Evolutionary conservation across 2,329 filamentous ascomycete genomes (phyloP).

Genomic region (Exophiala spinifera): DNA sequence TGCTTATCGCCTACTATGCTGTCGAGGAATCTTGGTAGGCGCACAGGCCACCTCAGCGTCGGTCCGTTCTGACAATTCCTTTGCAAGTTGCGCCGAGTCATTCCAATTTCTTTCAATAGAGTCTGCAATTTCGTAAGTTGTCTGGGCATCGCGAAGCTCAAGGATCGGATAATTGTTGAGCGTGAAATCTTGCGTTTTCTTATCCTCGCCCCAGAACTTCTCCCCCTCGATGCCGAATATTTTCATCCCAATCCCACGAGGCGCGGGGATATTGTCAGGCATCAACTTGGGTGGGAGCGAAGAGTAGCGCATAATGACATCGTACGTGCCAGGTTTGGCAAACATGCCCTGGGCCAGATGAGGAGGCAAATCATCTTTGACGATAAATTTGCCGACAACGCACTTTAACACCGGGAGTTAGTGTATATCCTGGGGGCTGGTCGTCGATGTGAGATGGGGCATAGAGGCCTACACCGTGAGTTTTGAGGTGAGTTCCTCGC

Average conservation of each 20-base stretch:
- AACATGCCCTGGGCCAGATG: constrained; percentile 26
- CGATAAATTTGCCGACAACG: background rate
- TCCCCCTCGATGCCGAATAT: constrained; percentile 48
- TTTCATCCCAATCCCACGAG: constrained; percentile 50
- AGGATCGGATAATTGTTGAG: constrained; percentile 50
- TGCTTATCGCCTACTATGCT: constrained; percentile 35
- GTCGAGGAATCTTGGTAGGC: constrained; percentile 37
- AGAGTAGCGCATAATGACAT: constrained; percentile 26
- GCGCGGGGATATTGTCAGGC: constrained; percentile 46
- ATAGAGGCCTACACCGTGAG: constrained; percentile 25
- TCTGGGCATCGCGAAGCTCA: constrained; percentile 47
- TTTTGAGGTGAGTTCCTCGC: constrained; percentile 24
- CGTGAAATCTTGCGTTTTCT: constrained; percentile 42
- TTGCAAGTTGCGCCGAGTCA: constrained; percentile 40
- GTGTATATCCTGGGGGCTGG: too few relatives aligned
- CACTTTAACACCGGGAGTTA: background rate
- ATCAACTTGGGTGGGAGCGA: too few relatives aligned
- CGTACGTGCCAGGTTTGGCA: constrained; percentile 20
- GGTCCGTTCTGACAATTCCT: constrained; percentile 39
- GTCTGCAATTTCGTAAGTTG: constrained; percentile 44
- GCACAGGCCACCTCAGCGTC: constrained; percentile 38
- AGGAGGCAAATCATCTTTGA: constrained; percentile 18
- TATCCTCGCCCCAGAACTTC: constrained; percentile 39
- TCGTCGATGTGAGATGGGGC: too few relatives aligned
- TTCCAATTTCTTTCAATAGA: constrained; percentile 40